A percentile compares a stretch with the other conserved stretches of the same genome.
Evolutionary conservation across 2,329 filamentous ascomycete species (phyloP).

Genomic region (Alternaria burnsii): DNA sequence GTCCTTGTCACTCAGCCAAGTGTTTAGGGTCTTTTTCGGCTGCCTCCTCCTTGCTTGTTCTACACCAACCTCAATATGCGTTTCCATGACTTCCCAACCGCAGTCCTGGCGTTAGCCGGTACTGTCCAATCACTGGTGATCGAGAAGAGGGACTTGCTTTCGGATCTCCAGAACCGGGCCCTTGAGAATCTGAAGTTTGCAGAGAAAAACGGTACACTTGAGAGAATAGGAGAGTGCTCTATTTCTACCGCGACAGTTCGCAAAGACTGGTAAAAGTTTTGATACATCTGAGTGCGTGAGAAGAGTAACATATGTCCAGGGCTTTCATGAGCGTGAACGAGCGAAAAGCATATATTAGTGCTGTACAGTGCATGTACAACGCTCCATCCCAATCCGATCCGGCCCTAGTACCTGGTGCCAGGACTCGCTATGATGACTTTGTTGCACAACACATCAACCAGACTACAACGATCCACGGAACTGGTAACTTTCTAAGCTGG

Average conservation of each 20-base stretch:
- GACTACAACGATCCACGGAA: conserved; percentile 28
- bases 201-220: conserved; percentile 12
- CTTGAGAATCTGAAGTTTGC: conserved; percentile 18
- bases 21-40: no score
- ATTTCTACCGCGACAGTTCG: conserved; percentile 19
- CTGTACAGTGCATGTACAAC: conserved; percentile 31
- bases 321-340: conserved; percentile 9
- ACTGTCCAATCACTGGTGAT: conserved; percentile 15
- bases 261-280: conserved; percentile 22
- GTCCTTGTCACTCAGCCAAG: not conserved
- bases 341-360: conserved; percentile 29
- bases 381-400: conserved; percentile 26
- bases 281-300: not conserved
- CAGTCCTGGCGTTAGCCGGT: conserved; percentile 18
- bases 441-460: conserved; percentile 36
- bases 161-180: conserved; percentile 24
- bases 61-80: conserved; percentile 7
- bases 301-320: not conserved
- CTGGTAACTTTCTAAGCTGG: conserved; percentile 40
- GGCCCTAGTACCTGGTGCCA: conserved; percentile 27
- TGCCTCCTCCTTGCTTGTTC: not conserved
- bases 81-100: conserved; percentile 6
- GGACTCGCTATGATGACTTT: conserved; percentile 41
- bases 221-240: conserved; percentile 12
- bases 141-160: conserved; percentile 15